Evolutionary conservation across 2,329 filamentous ascomycete species (phyloP).

Genomic region (Trichoderma atroviride): DNA sequence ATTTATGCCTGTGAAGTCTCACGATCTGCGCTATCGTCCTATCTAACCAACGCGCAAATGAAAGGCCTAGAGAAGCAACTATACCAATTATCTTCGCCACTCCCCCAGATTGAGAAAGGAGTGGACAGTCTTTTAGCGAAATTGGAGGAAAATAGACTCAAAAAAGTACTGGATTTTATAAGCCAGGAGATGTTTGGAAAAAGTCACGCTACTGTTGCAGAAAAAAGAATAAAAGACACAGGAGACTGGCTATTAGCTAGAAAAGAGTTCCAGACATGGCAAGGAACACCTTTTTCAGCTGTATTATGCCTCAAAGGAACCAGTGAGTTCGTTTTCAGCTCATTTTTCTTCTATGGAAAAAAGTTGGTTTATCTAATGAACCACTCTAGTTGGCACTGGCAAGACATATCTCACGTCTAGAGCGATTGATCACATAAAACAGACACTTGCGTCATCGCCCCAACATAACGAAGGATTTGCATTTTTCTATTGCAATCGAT

Average conservation of each 20-base stretch:
- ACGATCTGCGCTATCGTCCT: not conserved
- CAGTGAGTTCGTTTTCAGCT: not conserved
- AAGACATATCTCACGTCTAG: slow-evolving; percentile 23
- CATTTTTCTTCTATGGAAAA: not conserved
- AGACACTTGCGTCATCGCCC: not conserved
- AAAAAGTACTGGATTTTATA: not conserved
- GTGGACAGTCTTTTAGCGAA: not conserved
- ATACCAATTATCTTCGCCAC: not conserved
- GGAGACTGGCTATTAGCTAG: slow-evolving; percentile 5
- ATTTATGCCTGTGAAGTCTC: not conserved
- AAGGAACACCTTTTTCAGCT: not conserved
- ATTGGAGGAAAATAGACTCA: not conserved
- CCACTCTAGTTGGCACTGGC: not conserved
- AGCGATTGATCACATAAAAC: not conserved
- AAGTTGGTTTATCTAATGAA: not conserved
- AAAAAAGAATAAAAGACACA: not conserved
- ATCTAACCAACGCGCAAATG: not conserved
- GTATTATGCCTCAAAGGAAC: slow-evolving; percentile 15
- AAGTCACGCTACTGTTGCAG: not conserved
- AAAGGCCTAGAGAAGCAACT: not conserved
- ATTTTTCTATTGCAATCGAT: slow-evolving; percentile 30
- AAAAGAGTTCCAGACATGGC: not conserved
- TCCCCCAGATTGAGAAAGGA: not conserved
- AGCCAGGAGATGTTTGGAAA: slow-evolving; percentile 6
- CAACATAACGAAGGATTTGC: slow-evolving; percentile 27